Evolutionary conservation across 139 green algal genomes (phyloP).

Genomic region (Closterium sp.): DNA sequence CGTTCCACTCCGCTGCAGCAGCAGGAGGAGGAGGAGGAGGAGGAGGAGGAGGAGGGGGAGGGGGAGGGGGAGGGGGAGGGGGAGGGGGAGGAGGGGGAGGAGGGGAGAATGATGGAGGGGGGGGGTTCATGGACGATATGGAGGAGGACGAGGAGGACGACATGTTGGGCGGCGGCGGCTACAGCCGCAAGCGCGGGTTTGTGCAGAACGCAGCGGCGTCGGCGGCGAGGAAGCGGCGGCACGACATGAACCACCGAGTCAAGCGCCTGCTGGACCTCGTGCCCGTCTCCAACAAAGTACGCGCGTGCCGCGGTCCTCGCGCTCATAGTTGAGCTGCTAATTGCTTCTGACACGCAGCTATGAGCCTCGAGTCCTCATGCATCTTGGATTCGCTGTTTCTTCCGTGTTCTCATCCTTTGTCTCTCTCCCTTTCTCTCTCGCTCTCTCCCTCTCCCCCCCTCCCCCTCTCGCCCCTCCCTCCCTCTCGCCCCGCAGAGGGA

Average conservation of each 20-base stretch:
- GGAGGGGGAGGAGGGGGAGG: not conserved
- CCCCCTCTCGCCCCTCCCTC: not conserved
- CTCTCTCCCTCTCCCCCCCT: too few relatives aligned
- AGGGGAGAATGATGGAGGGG: too few relatives aligned
- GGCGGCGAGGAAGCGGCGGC: not conserved
- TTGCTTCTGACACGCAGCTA: not conserved
- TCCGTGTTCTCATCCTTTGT: too few relatives aligned
- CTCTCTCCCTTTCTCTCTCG: too few relatives aligned
- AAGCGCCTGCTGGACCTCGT: conserved; percentile 9
- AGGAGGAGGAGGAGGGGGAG: too few relatives aligned
- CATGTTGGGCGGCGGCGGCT: not conserved
- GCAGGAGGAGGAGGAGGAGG: not conserved
- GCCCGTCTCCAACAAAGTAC: not conserved
- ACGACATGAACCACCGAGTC: not conserved
- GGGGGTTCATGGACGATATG: not conserved
- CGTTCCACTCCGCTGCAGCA: too few relatives aligned
- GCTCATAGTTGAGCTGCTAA: not conserved
- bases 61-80: not conserved
- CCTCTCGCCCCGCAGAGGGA: not conserved
- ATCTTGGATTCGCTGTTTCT: not conserved
- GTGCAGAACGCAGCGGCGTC: conserved; percentile 1
- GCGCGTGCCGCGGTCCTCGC: not conserved
- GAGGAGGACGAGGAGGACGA: not conserved
- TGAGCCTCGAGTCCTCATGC: too few relatives aligned
- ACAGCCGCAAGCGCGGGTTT: not conserved